A percentile compares a stretch with the other conserved stretches of the same genome.
Conservation (phyloP, 1,284 basidiomycete species). For the Chondrostereum purpureum region DNA sequence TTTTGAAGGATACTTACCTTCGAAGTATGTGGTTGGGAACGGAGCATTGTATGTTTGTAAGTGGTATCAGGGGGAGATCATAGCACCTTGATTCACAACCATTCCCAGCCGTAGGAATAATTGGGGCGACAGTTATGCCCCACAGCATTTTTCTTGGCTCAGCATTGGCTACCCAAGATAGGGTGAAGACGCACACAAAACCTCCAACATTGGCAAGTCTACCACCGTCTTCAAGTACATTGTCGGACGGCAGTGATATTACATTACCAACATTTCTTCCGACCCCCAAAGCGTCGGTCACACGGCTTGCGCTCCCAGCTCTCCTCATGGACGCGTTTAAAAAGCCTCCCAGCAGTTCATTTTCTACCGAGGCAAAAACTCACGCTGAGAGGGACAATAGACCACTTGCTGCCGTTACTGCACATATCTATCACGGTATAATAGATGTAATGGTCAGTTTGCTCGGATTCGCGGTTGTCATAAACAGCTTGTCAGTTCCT, state of each 20-base stretch:
- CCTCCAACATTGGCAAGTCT: background rate
- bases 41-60: slow-evolving; percentile 12
- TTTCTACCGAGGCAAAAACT: slow-evolving; percentile 19
- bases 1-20: slow-evolving; percentile 13
- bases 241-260: background rate
- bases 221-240: background rate
- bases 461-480: slow-evolving; percentile 79
- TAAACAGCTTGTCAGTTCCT: slow-evolving; percentile 68
- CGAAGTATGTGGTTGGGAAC: slow-evolving; percentile 13
- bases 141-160: slow-evolving; percentile 14
- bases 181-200: background rate
- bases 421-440: slow-evolving; percentile 76
- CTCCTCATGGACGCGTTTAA: slow-evolving; percentile 10
- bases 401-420: slow-evolving; percentile 57
- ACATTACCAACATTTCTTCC: background rate
- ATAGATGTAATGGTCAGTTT: slow-evolving; percentile 62
- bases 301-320: background rate
- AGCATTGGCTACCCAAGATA: slow-evolving; percentile 13
- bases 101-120: slow-evolving; percentile 13
- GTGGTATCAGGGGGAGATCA: no score
- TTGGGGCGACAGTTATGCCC: slow-evolving; percentile 14
- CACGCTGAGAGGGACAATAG: slow-evolving; percentile 64
- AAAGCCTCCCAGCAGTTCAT: slow-evolving; percentile 18
- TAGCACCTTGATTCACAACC: no score
- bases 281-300: background rate